Base-by-base conservation (phyloP, 1,139 yeast genomes). In the Pichia sp. region DNA sequence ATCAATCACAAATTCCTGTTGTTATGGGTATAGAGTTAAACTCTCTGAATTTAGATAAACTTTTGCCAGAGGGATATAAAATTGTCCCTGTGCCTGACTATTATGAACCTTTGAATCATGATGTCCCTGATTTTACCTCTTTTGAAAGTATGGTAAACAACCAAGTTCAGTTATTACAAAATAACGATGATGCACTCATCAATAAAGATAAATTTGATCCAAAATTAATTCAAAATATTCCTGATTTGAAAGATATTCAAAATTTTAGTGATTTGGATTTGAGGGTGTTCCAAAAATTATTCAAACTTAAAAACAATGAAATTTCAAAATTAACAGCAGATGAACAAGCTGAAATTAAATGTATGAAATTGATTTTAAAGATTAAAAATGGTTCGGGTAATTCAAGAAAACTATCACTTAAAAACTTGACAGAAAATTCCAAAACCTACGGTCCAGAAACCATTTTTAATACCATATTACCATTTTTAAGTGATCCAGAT, bases 321-420 rank as follows among this genome's bases (percentile, higher is more conserved):
- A 68, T 63, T 24, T 55, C 64, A 0, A 65, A 68, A 1, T 58
- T 80, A 32, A 63, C 79, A 1, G 53, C 68, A 1, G 80, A 76
- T 7, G 90, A 84, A 53, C 66, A 71, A 44, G 75, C 74, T 47
- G 90, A 85, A 55, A 65, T 80, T 13, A 74, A 75, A 49, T 79
- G 86, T 20, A 71, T 85, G 79, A 74, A 75, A 46, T 67, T 87
- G 22, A 66, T 90, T 24, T 66, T 89, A 27, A 78, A 77, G 55
- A 73, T 89, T 43, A 89, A 89, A 59, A 89, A 90, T 63, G 96
- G 97, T 3, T 68, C 80, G 3, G 85, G 85, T 5, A 66, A 72
- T 0, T 71, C 74, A 11, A 72, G 97, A 44, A 89, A 86, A 60
- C 67, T 70, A n/a, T 83, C 96, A 0, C 66, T 88, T 65, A 71